A percentile compares a stretch with the other conserved stretches of the same genome.
Conservation (phyloP, 2,329 filamentous ascomycete genomes). For the Alternaria alternata region DNA sequence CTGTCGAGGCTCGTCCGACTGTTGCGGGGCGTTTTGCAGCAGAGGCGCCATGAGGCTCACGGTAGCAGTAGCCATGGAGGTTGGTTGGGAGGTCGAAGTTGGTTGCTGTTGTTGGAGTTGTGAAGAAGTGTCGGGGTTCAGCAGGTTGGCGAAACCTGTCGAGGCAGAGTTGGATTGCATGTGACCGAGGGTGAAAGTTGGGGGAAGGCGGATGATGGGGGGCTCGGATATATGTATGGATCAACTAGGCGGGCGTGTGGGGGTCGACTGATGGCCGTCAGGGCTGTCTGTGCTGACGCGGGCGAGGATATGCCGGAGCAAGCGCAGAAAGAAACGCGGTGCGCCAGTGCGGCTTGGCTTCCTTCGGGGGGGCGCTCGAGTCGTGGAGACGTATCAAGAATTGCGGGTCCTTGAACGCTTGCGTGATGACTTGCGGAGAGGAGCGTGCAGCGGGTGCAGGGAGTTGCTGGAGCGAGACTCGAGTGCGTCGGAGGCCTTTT, state of each 20-base stretch:
- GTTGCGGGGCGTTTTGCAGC: constrained; percentile 64
- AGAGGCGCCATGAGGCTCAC: constrained; percentile 62
- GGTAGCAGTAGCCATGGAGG: constrained; percentile 55
- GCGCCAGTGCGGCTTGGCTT: constrained; percentile 30
- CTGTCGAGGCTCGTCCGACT: constrained; percentile 67
- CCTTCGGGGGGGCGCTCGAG: constrained; percentile 21
- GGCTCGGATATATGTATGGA: constrained; percentile 48
- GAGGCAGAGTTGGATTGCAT: constrained; percentile 49
- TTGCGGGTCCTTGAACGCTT: constrained; percentile 26
- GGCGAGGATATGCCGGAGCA: constrained; percentile 35
- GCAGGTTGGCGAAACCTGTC: constrained; percentile 50
- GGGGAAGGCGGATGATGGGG: constrained; percentile 49
- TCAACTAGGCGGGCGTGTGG: constrained; percentile 39
- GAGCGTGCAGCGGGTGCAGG: constrained; percentile 28
- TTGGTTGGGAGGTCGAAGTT: constrained; percentile 11
- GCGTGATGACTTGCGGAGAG: constrained; percentile 30
- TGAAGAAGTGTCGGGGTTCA: constrained; percentile 45
- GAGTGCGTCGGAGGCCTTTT: constrained; percentile 13
- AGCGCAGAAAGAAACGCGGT: constrained; percentile 34
- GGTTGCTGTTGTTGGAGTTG: constrained; percentile 24
- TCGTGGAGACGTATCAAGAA: constrained; percentile 31
- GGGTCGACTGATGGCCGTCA: constrained; percentile 38
- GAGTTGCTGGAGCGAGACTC: constrained; percentile 14
- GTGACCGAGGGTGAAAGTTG: constrained; percentile 50
- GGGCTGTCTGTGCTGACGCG: constrained; percentile 42